Evolutionary conservation across 257 asterid genomes (phyloP).

Genomic region (Fraxinus cuspidata): DNA sequence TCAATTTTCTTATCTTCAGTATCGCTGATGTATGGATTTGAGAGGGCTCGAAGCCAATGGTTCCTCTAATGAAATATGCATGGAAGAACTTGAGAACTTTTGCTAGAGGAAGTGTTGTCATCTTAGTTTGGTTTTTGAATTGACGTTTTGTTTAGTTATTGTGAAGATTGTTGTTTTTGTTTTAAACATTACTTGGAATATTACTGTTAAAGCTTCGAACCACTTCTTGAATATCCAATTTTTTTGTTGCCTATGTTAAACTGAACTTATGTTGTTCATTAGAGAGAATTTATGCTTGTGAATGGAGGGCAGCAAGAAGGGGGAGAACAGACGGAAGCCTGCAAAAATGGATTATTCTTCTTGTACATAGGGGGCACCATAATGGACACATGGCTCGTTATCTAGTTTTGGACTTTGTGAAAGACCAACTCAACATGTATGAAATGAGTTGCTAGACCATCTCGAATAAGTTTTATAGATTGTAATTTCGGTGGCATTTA

Average conservation of each 20-base stretch:
- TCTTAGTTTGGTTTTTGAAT: not conserved
- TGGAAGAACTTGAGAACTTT: not conserved
- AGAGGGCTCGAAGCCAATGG: not conserved
- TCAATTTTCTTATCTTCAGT: not conserved
- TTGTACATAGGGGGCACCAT: no score
- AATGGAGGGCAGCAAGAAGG: no score
- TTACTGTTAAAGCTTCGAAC: not conserved
- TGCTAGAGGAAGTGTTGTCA: not conserved
- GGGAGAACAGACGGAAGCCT: no score
- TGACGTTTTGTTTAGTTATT: conserved; percentile 7
- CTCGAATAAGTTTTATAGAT: no score
- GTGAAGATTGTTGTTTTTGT: not conserved
- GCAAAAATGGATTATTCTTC: no score
- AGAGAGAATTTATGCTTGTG: no score
- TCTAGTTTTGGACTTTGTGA: no score
- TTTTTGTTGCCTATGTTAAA: not conserved
- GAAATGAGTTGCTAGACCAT: no score
- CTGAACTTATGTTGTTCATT: no score
- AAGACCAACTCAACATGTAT: no score
- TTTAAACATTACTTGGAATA: not conserved
- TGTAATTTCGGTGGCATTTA: no score
- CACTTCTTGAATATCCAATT: not conserved
- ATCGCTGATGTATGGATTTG: not conserved
- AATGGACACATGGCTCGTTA: no score
- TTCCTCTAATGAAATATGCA: not conserved